Evolutionary conservation across 2,329 filamentous ascomycete species (phyloP), one percentile per base, ranked within the genome.

Genomic region (Penicillium aurantiogriseum): DNA sequence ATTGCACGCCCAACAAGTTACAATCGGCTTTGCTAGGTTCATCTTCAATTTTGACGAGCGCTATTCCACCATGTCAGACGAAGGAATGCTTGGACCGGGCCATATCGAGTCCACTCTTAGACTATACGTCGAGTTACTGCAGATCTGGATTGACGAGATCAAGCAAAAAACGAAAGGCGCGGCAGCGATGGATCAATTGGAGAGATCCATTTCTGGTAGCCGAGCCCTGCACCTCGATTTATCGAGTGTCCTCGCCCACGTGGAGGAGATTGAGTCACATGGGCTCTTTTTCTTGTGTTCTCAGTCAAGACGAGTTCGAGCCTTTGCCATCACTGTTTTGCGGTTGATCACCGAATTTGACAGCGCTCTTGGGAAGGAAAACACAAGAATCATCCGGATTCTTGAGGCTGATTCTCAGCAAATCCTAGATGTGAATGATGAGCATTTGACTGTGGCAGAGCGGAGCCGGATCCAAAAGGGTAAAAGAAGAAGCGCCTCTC

Each of bases 11-110:
- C 92, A 99, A 66, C 90, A 94, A 73, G 94, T 99, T 3, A 96
- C 92, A 0, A 96, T 95, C 75, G 93, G 94, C 0, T 99, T 99
- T 75, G 91, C 94, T 38, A 84, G 92, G 27, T 99, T 97, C 75
- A 99, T 99, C 52, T 99, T 99, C 79, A 96, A 94, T 66, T 99
- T 97, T 72, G 95, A 99, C 73, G 92, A 96, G 64, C 87, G 92
- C 25, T 99, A 99, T 73, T 91, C 93, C 1, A 97, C 94, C 33
- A 97, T 97, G 87, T 96, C 92, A 10, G 94, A 99, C 69, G 94
- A 95, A 33, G 94, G 94, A 2, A 94, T 99, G 88, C 85, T 99
- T 25, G 94, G 93, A 0, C 88, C 91, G 35, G 90, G 88, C 5
- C 94, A 99, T 69, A 97, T 99, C 56, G 94, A 99, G 72, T 96